Conservation (phyloP, 1,284 basidiomycete genomes). For the Cystobasidium pallidum region DNA sequence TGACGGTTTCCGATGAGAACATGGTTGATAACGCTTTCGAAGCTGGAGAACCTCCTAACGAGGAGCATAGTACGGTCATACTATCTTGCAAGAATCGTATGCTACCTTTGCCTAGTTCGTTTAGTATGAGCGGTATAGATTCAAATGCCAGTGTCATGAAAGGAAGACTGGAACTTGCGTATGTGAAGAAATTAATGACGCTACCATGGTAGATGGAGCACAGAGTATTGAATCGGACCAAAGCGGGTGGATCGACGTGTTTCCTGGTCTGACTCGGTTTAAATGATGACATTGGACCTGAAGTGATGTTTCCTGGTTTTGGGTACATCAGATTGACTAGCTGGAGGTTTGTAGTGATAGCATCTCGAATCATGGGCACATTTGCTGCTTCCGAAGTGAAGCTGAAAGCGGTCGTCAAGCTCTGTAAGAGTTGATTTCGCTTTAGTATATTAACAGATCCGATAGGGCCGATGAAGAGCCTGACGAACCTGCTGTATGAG, state of each 20-base stretch:
- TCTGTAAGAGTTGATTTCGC: constrained; percentile 10
- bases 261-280: not conserved
- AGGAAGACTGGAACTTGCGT: constrained; percentile 16
- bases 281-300: not conserved
- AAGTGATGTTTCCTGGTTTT: not conserved
- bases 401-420: constrained; percentile 28
- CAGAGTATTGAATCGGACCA: constrained; percentile 31
- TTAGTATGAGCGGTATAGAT: constrained; percentile 10
- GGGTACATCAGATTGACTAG: constrained; percentile 43
- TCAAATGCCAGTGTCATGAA: constrained; percentile 39
- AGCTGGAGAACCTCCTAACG: constrained; percentile 21
- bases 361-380: constrained; percentile 25
- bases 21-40: constrained; percentile 1
- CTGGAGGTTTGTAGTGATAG: constrained; percentile 25
- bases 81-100: constrained; percentile 35
- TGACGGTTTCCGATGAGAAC: constrained; percentile 10
- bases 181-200: constrained; percentile 36
- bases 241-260: constrained; percentile 24
- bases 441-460: not conserved
- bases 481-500: constrained; percentile 37
- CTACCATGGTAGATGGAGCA: constrained; percentile 14
- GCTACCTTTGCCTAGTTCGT: constrained; percentile 12
- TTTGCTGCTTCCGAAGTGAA: constrained; percentile 37
- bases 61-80: constrained; percentile 30
- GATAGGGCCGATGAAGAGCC: too few relatives aligned